A percentile compares a stretch with the other conserved stretches of the same genome.
Conservation (phyloP, 1,284 basidiomycete species). For the Serendipita sp. region DNA sequence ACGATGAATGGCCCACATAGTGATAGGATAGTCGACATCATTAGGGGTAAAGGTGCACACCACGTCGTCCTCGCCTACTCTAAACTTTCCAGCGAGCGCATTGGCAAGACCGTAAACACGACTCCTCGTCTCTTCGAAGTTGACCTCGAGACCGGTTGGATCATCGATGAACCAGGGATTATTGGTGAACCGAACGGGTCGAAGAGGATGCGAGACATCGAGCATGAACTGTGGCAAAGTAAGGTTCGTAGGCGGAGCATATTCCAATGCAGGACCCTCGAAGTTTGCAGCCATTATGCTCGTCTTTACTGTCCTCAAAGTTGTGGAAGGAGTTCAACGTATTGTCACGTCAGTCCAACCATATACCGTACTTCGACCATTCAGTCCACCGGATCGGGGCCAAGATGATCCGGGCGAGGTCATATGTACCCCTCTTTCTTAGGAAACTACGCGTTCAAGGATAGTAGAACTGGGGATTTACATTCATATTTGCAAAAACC, state of each 20-base stretch:
- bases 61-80: constrained; percentile 22
- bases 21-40: constrained; percentile 54
- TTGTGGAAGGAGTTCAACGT: no score
- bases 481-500: no score
- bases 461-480: no score
- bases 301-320: background rate
- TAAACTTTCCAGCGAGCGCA: constrained; percentile 38
- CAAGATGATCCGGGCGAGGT: no score
- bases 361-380: no score
- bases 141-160: constrained; percentile 32
- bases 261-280: background rate
- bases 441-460: no score
- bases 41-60: constrained; percentile 59
- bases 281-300: background rate
- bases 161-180: constrained; percentile 56
- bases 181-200: constrained; percentile 30
- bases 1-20: constrained; percentile 61
- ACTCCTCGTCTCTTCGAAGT: constrained; percentile 28
- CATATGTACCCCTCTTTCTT: no score
- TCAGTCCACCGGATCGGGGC: no score
- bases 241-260: constrained; percentile 48
- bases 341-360: no score
- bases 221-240: constrained; percentile 51
- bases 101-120: constrained; percentile 51
- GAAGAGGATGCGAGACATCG: constrained; percentile 34